Conservation (phyloP, 352 stramenopile species). For the Globisporangium sylvaticum region DNA sequence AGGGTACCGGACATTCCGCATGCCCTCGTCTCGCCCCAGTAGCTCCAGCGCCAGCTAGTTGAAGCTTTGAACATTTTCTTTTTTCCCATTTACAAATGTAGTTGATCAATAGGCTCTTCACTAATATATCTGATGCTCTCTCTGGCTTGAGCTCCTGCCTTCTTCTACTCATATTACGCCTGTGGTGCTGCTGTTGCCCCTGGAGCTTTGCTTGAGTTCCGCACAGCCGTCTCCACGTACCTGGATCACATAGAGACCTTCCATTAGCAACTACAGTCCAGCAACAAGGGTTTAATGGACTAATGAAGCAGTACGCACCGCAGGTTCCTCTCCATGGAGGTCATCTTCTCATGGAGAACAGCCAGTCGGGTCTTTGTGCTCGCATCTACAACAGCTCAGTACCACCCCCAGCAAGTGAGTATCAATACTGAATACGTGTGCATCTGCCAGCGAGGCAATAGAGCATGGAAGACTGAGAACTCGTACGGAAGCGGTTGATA, state of each 20-base stretch:
- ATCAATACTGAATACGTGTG: neutral
- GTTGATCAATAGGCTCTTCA: neutral
- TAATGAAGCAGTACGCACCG: constrained; percentile 17
- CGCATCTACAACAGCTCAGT: constrained; percentile 24
- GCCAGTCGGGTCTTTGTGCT: constrained; percentile 36
- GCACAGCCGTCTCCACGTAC: constrained; percentile 37
- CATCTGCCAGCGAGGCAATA: neutral
- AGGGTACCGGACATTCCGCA: constrained; percentile 50
- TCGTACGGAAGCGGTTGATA: constrained; percentile 59
- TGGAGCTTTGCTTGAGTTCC: constrained; percentile 9
- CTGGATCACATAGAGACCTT: constrained; percentile 10
- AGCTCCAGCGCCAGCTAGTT: constrained; percentile 9
- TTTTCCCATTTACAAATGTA: neutral
- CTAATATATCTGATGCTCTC: neutral
- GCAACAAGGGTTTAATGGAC: neutral
- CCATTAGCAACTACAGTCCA: neutral
- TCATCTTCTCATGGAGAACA: constrained; percentile 42
- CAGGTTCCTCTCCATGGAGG: constrained; percentile 36
- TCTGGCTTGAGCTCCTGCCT: neutral
- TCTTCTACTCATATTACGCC: neutral
- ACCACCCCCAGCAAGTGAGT: neutral
- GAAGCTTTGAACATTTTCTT: neutral
- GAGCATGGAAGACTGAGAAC: neutral
- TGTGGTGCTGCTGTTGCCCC: neutral
- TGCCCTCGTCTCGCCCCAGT: constrained; percentile 25